Evolutionary conservation across 257 asterid species (phyloP).

Genomic region (Osmanthus fragrans): DNA sequence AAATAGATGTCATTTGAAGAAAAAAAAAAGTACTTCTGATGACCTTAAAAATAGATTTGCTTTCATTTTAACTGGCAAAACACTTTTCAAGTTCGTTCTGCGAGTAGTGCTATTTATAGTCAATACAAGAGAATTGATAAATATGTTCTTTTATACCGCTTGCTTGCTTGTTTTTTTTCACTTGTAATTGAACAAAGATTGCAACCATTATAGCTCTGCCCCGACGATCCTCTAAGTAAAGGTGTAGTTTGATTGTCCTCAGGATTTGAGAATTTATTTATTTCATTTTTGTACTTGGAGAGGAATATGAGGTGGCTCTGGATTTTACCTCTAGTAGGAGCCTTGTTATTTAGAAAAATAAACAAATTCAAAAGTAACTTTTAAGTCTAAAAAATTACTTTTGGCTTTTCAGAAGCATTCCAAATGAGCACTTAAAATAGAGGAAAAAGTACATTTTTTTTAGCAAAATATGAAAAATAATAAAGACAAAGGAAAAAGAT

Average conservation of each 20-base stretch:
- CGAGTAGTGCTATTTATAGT: slow-evolving; percentile 75
- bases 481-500: too few species aligned
- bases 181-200: slow-evolving; percentile 29
- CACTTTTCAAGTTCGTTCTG: too few species aligned
- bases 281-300: slow-evolving; percentile 13
- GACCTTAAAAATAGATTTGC: too few species aligned
- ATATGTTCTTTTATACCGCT: slow-evolving; percentile 53
- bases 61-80: too few species aligned
- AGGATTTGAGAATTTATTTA: slow-evolving; percentile 10
- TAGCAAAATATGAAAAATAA: too few species aligned
- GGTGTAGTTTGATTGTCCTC: slow-evolving; percentile 29
- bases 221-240: slow-evolving; percentile 41
- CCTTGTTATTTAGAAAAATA: slow-evolving; percentile 10
- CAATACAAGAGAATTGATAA: slow-evolving; percentile 60
- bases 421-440: too few species aligned
- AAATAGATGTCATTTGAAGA: too few species aligned
- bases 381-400: too few species aligned
- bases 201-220: slow-evolving; percentile 52
- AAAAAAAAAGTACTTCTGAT: too few species aligned
- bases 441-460: too few species aligned
- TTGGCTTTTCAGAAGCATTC: too few species aligned
- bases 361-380: too few species aligned
- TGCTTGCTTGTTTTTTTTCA: slow-evolving; percentile 42
- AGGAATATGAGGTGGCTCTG: slow-evolving; percentile 15
- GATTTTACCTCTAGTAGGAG: slow-evolving; percentile 28